These are phyloP conservation scores for Paraphaeosphaeria sporulosa DNA, from an alignment of 2,329 filamentous ascomycete genomes.

Conservation along the genomic window DNA sequence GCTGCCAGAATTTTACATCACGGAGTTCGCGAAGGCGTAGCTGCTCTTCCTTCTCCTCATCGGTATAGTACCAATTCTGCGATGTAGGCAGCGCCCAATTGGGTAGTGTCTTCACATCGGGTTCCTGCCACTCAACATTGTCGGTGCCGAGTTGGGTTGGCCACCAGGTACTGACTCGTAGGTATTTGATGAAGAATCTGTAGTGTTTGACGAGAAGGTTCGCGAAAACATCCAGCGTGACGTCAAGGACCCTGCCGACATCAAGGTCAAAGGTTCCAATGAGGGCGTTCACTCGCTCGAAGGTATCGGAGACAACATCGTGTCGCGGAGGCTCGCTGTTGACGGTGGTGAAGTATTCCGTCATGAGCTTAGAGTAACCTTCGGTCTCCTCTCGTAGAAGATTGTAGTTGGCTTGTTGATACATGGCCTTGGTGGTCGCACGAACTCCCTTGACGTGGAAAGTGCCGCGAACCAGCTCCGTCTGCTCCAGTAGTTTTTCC, in stretches of 20 bases:
- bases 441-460: conserved; percentile 85
- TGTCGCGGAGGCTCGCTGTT: conserved; percentile 75
- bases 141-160: conserved; percentile 70
- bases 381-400: conserved; percentile 93
- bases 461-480: conserved; percentile 83
- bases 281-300: conserved; percentile 89
- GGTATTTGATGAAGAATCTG: conserved; percentile 91
- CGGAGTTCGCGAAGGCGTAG: conserved; percentile 66
- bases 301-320: conserved; percentile 82
- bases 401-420: conserved; percentile 97
- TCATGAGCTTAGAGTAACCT: conserved; percentile 94
- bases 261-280: conserved; percentile 98
- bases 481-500: conserved; percentile 72
- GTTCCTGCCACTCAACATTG: conserved; percentile 56
- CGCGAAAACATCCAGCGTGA: conserved; percentile 93
- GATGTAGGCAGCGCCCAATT: conserved; percentile 83
- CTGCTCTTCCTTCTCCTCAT: conserved; percentile 72
- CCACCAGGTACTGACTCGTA: conserved; percentile 97
- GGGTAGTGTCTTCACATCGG: conserved; percentile 74
- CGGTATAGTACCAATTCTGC: conserved; percentile 66
- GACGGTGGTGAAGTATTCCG: conserved; percentile 91
- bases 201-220: conserved; percentile 92
- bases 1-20: conserved; percentile 81
- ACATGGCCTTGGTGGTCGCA: conserved; percentile 90
- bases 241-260: conserved; percentile 91